Evolutionary conservation across 345 rosid species (phyloP).

Genomic region (Carallia pectinifolia): DNA sequence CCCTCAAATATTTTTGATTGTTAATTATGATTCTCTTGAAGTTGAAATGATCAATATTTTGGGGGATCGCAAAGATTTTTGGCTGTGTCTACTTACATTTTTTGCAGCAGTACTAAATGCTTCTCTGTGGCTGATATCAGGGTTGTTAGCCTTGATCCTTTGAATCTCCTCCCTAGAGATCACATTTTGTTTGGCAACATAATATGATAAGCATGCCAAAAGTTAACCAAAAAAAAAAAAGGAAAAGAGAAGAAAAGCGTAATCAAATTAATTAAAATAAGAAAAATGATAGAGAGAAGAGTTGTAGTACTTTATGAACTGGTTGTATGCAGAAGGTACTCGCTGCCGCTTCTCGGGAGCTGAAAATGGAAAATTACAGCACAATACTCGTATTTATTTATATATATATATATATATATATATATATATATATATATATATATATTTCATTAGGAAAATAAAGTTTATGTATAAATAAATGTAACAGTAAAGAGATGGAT

Average conservation of each 20-base stretch:
- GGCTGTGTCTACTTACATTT: constrained; percentile 50
- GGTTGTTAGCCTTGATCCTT: constrained; percentile 94
- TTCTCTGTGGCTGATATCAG: constrained; percentile 95
- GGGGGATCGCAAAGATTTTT: not conserved
- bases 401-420: no score
- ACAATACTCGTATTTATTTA: constrained; percentile 1
- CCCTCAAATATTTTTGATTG: not conserved
- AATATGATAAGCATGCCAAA: not conserved
- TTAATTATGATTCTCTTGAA: not conserved
- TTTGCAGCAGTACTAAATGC: constrained; percentile 99
- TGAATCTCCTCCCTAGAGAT: constrained; percentile 85
- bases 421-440: no score
- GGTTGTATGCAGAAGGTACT: constrained; percentile 96
- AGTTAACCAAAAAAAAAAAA: not conserved
- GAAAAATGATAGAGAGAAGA: not conserved
- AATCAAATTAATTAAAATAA: not conserved
- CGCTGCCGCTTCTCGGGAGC: constrained; percentile 99
- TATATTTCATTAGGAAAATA: no score
- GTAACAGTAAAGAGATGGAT: no score
- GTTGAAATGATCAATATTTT: not conserved
- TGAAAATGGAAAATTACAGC: constrained; percentile 38
- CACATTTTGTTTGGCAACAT: not conserved
- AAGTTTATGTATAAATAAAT: no score
- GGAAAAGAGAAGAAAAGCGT: not conserved
- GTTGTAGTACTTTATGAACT: constrained; percentile 76